Evolutionary conservation across 1,284 basidiomycete species (phyloP).

Genomic region (Ceratobasidium sp.): DNA sequence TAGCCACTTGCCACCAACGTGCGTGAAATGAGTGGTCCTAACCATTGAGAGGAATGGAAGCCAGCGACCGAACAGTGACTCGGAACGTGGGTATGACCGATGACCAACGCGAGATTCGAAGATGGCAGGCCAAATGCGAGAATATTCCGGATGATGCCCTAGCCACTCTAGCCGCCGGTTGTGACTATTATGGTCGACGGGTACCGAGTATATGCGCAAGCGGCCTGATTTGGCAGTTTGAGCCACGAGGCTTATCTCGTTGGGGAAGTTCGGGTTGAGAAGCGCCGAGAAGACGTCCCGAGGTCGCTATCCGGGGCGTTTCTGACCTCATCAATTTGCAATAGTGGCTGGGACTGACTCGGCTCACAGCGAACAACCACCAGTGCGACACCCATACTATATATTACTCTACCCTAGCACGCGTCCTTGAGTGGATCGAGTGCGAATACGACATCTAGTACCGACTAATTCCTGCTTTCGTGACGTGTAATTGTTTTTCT

Average conservation of each 20-base stretch:
- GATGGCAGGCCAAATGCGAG: no score
- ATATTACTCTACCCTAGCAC: slow-evolving; percentile 11
- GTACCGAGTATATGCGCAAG: no score
- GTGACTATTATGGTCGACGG: no score
- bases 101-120: no score
- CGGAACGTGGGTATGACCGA: no score
- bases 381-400: slow-evolving; percentile 3
- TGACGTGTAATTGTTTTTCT: slow-evolving; percentile 15
- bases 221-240: neutral
- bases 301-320: slow-evolving; percentile 29
- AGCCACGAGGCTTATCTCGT: neutral
- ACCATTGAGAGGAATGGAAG: no score
- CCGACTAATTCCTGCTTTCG: neutral
- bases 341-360: slow-evolving; percentile 18
- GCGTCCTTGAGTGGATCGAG: slow-evolving; percentile 35
- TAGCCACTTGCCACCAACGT: no score
- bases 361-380: slow-evolving; percentile 22
- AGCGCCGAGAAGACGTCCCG: neutral
- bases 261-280: no score
- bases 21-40: no score
- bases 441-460: neutral
- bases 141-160: no score
- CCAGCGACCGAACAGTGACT: no score
- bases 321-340: slow-evolving; percentile 36
- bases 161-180: no score